Evolutionary conservation across 2,329 filamentous ascomycete species (phyloP), one percentile per base, ranked within the genome.

Genomic region (Colletotrichum higginsianum): DNA sequence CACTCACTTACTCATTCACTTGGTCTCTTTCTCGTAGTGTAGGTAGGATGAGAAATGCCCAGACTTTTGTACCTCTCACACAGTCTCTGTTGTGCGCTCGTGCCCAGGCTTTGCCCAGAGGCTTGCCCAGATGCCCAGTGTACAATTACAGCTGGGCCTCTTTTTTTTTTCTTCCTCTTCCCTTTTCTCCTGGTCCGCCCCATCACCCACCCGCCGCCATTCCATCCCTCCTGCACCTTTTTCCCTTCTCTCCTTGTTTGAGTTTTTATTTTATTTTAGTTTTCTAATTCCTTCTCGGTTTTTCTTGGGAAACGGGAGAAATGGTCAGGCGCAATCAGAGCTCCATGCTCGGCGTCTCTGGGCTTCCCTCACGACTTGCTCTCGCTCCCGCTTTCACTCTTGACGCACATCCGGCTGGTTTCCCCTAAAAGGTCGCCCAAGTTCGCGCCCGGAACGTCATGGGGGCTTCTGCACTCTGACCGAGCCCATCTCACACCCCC

Each of bases 321-420:
- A 47, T 60, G 67, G 55, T 66, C 55, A 66, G 62, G 55, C 61
- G 67, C 56, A 55, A 61, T 61, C 61, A 61, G 67, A 66, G 55
- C 61, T 21, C 26, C 13, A 49, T 55, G 62, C 67, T 70, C 62
- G 61, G 67, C 67, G 67, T 55, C 55, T 61, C 61, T 70, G 67
- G 67, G 67, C 55, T 66, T 65, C 38, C 21, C 61, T 65, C 46
- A 60, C 61, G 16, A 53, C 50, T n/a, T 9, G 30, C 13, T 40
- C 58, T 18, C 2, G 35, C 35, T n/a, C 40, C 21, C 2, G 23
- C 38, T 44, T 4, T 26, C 26, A 26, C 3, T 26, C 26, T 4
- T 26, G 26, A 4, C 26, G 4, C 26, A 26, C 26, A 26, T 26
- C 26, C 4, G 3, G 35, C 35, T 21, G 38, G n/a, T 23, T 13